Evolutionary conservation across 2,329 filamentous ascomycete species (phyloP).

Genomic region (Claviceps digitariae): DNA sequence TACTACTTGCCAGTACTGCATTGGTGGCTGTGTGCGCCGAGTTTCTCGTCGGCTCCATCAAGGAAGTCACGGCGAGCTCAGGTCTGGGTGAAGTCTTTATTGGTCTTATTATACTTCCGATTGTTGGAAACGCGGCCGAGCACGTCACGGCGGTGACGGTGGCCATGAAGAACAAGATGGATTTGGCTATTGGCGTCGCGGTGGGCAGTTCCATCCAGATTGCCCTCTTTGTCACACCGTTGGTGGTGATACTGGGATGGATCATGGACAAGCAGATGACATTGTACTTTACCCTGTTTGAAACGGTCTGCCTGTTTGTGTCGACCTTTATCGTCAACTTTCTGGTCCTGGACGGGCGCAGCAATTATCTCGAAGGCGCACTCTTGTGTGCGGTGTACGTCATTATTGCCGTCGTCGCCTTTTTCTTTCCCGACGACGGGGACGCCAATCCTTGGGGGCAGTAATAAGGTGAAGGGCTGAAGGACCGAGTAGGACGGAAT

Average conservation of each 20-base stretch:
- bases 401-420: slow-evolving; percentile 53
- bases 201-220: slow-evolving; percentile 62
- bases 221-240: slow-evolving; percentile 55
- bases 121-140: slow-evolving; percentile 61
- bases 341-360: slow-evolving; percentile 69
- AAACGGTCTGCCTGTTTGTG: slow-evolving; percentile 77
- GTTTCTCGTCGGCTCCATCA: slow-evolving; percentile 55
- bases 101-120: slow-evolving; percentile 57
- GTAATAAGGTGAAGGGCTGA: not conserved
- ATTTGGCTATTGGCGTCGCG: slow-evolving; percentile 58
- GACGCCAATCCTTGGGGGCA: slow-evolving; percentile 30
- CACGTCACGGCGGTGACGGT: slow-evolving; percentile 60
- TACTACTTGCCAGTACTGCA: slow-evolving; percentile 49
- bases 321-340: slow-evolving; percentile 81
- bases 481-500: too few species aligned
- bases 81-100: slow-evolving; percentile 53
- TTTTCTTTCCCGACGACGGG: slow-evolving; percentile 45
- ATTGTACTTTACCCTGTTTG: slow-evolving; percentile 77
- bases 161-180: slow-evolving; percentile 64
- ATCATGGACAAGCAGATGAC: slow-evolving; percentile 55
- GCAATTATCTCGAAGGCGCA: slow-evolving; percentile 75
- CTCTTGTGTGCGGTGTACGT: slow-evolving; percentile 53
- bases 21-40: slow-evolving; percentile 57
- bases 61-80: slow-evolving; percentile 43
- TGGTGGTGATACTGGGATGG: slow-evolving; percentile 62